Base-by-base conservation (phyloP, 2,329 filamentous ascomycete genomes). In the Nectriaceae sp. region DNA sequence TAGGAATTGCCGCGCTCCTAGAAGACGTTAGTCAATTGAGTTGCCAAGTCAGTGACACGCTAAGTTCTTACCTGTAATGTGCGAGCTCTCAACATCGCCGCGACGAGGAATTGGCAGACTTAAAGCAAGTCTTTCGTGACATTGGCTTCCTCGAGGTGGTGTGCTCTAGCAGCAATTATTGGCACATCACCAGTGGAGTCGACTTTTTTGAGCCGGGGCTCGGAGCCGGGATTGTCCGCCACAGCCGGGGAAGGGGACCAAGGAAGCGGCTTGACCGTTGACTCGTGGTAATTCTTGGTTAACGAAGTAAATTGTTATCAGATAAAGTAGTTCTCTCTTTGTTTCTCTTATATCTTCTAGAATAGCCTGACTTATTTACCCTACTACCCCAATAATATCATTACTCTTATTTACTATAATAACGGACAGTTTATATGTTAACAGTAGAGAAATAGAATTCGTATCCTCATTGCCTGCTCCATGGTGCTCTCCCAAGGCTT, bases 21-120 rank as follows among this genome's bases (percentile, higher is more conserved):
- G 18, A 47, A 15, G 16, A 11, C 13, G n/a, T n/a, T 36, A 36
- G n/a, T 36, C 16, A 16, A n/a, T 19, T 36, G 8, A 16, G n/a
- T 19, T 36, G 8, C 5, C 13, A 36, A 8, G 4, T 19, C 24
- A 29, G 24, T 21, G 11, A 31, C 16, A 42, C 26, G 36, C 42
- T 37, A 21, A 49, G 11, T n/a, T n/a, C 65, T 50, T 54, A 75
- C 75, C 68, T 69, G 69, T 60, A 66, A 70, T 59, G 65, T 51
- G 53, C 68, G 68, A 56, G 68, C 67, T 66, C 72, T 72, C 52
- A 77, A 70, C 74, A 77, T 77, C 54, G 57, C 66, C 59, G 56
- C 51, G 47, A 49, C 40, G 42, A 56, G 50, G 44, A 40, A 52
- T 57, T 59, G 51, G 33, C 47, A 53, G 49, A 52, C 47, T 42